Evolutionary conservation across 768 basidiomycete genomes (phyloP).

Genomic region (Coprinopsis sp.): DNA sequence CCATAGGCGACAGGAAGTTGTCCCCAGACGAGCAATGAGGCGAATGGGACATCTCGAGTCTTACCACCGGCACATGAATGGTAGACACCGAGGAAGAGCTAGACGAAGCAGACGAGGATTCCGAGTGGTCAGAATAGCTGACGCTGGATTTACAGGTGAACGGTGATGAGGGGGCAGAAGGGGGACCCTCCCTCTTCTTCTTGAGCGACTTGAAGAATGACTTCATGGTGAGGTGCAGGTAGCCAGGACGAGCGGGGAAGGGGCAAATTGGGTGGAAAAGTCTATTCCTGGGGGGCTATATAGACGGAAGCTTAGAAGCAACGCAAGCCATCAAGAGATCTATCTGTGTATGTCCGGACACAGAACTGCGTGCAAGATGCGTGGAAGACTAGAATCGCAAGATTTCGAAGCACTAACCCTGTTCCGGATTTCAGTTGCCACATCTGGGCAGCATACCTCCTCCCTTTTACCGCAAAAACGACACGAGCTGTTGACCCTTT

Average conservation of each 20-base stretch:
- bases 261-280: conserved; percentile 7
- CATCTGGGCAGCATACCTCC: conserved; percentile 8
- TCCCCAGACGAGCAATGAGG: too few relatives aligned
- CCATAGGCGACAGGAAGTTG: too few relatives aligned
- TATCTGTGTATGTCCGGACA: conserved; percentile 24
- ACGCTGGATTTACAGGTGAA: neutral
- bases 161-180: neutral
- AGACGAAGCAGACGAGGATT: too few relatives aligned
- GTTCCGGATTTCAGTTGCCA: conserved; percentile 5
- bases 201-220: conserved; percentile 36
- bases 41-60: too few relatives aligned
- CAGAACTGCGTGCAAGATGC: conserved; percentile 18
- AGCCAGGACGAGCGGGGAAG: neutral
- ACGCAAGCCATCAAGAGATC: conserved; percentile 26
- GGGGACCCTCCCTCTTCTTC: conserved; percentile 27
- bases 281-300: conserved; percentile 1
- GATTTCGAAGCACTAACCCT: too few relatives aligned
- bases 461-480: conserved; percentile 9
- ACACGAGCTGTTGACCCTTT: neutral
- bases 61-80: too few relatives aligned
- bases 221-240: conserved; percentile 28
- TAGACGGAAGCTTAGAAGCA: conserved; percentile 6
- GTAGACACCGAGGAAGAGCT: too few relatives aligned
- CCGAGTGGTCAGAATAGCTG: neutral
- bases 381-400: conserved; percentile 8